Percentiles rank a stretch among this genome's conserved stretches.
These are phyloP conservation scores for Trichophyton verrucosum DNA, from an alignment of 2,329 filamentous ascomycete species.

Conservation along the genomic window DNA sequence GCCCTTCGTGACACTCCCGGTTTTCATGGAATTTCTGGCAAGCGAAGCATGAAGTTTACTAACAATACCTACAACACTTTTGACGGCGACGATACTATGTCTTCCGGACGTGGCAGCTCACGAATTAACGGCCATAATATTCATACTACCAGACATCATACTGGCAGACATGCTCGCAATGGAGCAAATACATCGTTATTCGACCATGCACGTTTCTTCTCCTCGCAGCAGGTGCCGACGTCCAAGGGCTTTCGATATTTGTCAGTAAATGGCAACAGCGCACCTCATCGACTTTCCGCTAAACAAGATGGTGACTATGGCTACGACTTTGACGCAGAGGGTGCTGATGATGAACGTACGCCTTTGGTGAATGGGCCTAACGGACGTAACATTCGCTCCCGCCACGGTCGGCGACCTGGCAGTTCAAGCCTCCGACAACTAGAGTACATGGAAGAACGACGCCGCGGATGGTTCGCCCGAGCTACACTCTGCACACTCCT, in stretches of 20 bases:
- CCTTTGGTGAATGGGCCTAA: constrained; percentile 58
- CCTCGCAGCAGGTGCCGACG: constrained; percentile 37
- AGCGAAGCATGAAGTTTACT: constrained; percentile 94
- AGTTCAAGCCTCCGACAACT: constrained; percentile 53
- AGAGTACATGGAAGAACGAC: constrained; percentile 58
- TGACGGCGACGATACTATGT: constrained; percentile 55
- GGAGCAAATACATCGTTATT: constrained; percentile 58
- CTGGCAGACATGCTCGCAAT: constrained; percentile 64
- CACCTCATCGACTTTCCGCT: constrained; percentile 35
- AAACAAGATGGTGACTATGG: constrained; percentile 52
- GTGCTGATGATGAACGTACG: constrained; percentile 76
- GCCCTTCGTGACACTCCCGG: constrained; percentile 47
- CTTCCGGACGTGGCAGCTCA: constrained; percentile 47
- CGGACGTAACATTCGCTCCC: constrained; percentile 48
- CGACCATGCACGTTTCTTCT: constrained; percentile 60
- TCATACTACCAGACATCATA: constrained; percentile 59
- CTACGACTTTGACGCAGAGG: constrained; percentile 73
- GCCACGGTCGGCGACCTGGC: constrained; percentile 41
- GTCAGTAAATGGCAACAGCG: constrained; percentile 43
- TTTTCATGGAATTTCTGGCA: constrained; percentile 52
- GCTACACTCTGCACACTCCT: constrained; percentile 80
- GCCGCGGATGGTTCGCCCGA: constrained; percentile 53
- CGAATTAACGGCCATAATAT: constrained; percentile 52
- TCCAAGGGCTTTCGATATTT: constrained; percentile 49
- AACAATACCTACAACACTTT: constrained; percentile 45